Conservation (phyloP, 176 grass and related monocot species). For the Hordeum marinum region DNA sequence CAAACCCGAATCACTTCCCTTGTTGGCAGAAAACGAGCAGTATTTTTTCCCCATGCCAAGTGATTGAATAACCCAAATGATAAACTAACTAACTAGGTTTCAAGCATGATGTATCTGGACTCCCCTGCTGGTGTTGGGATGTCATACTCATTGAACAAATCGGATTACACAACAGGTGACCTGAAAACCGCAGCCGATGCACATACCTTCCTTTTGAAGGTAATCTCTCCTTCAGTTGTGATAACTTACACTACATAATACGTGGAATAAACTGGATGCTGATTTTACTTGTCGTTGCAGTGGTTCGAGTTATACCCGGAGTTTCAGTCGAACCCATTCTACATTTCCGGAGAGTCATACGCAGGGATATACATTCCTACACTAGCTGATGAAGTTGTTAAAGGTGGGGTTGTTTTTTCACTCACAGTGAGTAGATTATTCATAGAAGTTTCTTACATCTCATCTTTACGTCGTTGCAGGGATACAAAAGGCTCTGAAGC, state of each 20-base stretch:
- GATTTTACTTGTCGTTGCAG: constrained; percentile 29
- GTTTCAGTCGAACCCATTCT: constrained; percentile 69
- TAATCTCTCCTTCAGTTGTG: constrained; percentile 9
- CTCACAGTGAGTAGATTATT: neutral
- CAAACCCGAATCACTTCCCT: neutral
- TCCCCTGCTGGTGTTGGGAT: constrained; percentile 79
- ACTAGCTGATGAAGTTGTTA: constrained; percentile 59
- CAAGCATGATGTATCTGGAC: constrained; percentile 80
- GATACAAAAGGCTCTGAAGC: constrained; percentile 36
- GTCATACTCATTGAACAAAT: constrained; percentile 68
- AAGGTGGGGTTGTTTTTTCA: constrained; percentile 37
- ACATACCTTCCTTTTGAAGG: constrained; percentile 82
- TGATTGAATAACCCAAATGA: neutral
- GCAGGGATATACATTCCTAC: constrained; percentile 85
- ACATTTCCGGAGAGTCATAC: constrained; percentile 87
- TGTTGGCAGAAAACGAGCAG: neutral
- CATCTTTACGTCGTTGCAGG: constrained; percentile 32
- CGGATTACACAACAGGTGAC: constrained; percentile 75
- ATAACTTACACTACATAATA: neutral
- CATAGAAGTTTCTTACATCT: neutral
- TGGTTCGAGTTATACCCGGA: constrained; percentile 76
- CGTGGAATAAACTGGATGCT: neutral
- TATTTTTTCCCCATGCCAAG: neutral
- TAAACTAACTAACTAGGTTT: constrained; percentile 44
- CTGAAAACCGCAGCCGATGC: constrained; percentile 74